Conservation (phyloP, 768 basidiomycete species). For the Baorangia bicolor region DNA sequence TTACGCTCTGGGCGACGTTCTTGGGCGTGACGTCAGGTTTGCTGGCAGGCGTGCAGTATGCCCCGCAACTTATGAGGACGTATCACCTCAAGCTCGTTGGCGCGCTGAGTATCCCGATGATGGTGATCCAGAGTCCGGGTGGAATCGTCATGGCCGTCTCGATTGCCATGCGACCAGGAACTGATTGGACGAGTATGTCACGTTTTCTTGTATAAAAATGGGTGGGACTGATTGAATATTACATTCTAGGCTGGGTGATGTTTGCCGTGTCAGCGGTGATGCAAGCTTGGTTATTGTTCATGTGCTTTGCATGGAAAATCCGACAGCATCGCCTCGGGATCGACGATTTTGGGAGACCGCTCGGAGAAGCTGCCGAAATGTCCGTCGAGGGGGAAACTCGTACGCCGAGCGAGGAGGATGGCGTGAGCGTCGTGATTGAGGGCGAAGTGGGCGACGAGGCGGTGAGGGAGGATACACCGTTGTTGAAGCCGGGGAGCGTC, state of each 20-base stretch:
- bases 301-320: conserved; percentile 85
- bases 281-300: conserved; percentile 75
- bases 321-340: conserved; percentile 73
- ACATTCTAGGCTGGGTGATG: conserved; percentile 65
- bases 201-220: neutral
- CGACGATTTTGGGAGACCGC: conserved; percentile 84
- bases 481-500: conserved; percentile 22
- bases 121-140: conserved; percentile 93
- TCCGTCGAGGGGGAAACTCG: neutral
- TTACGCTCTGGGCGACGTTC: conserved; percentile 75
- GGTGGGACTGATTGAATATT: neutral
- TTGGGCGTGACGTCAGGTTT: conserved; percentile 79
- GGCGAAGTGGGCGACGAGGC: conserved; percentile 9
- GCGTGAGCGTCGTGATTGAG: conserved; percentile 22
- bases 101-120: conserved; percentile 91
- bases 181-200: conserved; percentile 78
- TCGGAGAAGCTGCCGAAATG: conserved; percentile 17
- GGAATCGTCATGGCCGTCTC: conserved; percentile 83
- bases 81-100: conserved; percentile 81
- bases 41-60: conserved; percentile 82
- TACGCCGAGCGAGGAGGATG: conserved; percentile 4
- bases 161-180: conserved; percentile 75
- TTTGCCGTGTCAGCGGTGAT: conserved; percentile 81
- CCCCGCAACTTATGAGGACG: conserved; percentile 82
- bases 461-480: conserved; percentile 19